Percentiles rank a stretch among this genome's conserved stretches.
Evolutionary conservation across 805 yeast species (phyloP).

Genomic region (Pichia ethanolica): DNA sequence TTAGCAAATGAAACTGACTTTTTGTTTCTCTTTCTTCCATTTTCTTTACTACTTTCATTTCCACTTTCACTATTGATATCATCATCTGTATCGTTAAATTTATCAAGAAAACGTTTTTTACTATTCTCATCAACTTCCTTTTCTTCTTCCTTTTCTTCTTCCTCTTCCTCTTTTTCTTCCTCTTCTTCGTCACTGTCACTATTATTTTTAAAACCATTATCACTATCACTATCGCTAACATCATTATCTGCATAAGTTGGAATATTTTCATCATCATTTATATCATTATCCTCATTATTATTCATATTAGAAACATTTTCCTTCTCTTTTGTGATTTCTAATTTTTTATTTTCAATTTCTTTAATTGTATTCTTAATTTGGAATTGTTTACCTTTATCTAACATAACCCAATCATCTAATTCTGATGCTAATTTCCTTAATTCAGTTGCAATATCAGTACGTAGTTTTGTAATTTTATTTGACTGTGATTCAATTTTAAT

Average conservation of each 20-base stretch:
- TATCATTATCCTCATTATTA: constrained; percentile 1
- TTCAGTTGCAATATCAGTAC: constrained; percentile 19
- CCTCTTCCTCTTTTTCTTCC: neutral
- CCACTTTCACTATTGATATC: neutral
- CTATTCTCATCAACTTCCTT: neutral
- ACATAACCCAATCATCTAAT: constrained; percentile 26
- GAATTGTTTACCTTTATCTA: constrained; percentile 9
- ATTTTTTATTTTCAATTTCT: constrained; percentile 2
- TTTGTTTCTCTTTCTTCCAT: neutral
- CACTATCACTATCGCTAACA: neutral
- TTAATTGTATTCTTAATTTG: neutral
- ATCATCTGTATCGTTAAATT: constrained; percentile 5
- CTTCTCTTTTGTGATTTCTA: neutral
- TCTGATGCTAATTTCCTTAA: constrained; percentile 22
- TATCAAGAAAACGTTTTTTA: neutral
- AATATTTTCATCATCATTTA: constrained; percentile 14
- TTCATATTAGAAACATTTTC: constrained; percentile 3
- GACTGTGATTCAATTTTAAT: constrained; percentile 13
- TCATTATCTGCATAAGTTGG: constrained; percentile 13
- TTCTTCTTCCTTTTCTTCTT: neutral
- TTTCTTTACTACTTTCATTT: too few species aligned
- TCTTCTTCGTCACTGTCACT: constrained; percentile 3
- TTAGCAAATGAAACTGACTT: constrained; percentile 3
- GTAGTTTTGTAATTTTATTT: constrained; percentile 13
- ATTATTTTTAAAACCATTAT: neutral